Evolutionary conservation across 1,139 yeast species (phyloP), one percentile per base, ranked within the genome.

Genomic region (Kluyveromyces sp.): DNA sequence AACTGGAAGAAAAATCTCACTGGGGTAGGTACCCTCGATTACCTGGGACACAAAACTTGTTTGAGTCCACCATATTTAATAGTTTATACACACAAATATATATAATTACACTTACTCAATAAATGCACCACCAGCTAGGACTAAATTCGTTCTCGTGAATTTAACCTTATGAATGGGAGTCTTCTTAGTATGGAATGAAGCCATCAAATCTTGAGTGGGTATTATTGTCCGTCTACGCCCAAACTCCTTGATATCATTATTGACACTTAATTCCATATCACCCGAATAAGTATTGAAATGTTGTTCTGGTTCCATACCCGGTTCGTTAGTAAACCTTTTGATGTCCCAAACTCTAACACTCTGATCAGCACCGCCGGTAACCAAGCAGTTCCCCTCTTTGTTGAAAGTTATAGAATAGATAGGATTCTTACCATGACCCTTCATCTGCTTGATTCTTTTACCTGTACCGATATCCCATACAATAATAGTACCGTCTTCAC

Each of bases 401-500:
- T 94, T 84, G 65, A 88, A 92, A 4, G 87, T 78, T 51, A 94
- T 71, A 7, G 97, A 87, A 65, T 90, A 85, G 42, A 94, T 83
- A 3, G 95, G 81, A 32, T 86, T 78, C 56, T 87, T 73, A 34
- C 97, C 97, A 61, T 94, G 98, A 0, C 98, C 98, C 53, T 87
- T 77, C 82, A 79, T 76, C 7, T 85, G 74, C 66, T 90, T 90
- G 53, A 92, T 71, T 47, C 90, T 72, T 53, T 95, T 75, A 15
- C 97, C 98, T 2, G 92, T 78, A 2, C 97, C 96, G 45, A 87
- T 81, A 68, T 94, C 98, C 96, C 97, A 94, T 39, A 94, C 75
- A 61, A 85, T 85, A 40, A 94, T 85, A 25, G 84, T 77, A 45
- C 89, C 83, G 64, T 90, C 98, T 63, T 90, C 97, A 42, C 96